phyloP scores from a whole-genome alignment of 1,284 basidiomycete species.

The Cryptococcus sp. region DNA sequence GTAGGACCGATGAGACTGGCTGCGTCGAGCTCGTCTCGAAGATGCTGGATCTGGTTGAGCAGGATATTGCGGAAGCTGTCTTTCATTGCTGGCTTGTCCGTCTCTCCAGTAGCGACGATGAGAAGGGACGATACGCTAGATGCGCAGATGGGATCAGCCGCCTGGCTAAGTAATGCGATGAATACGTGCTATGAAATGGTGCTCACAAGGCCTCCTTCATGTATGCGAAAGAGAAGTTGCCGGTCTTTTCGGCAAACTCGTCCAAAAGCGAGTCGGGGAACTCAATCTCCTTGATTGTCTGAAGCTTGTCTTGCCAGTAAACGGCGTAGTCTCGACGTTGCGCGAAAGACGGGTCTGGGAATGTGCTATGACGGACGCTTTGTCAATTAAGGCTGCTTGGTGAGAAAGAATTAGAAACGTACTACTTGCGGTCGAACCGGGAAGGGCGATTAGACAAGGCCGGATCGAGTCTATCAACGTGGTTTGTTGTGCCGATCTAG shows the following conservation, averaged over 20 bases:
- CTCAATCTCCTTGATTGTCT: conserved; percentile 61
- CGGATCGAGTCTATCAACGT: conserved; percentile 74
- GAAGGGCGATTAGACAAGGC: conserved; percentile 73
- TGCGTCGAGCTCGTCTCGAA: conserved; percentile 47
- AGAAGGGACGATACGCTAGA: conserved; percentile 40
- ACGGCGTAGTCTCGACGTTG: conserved; percentile 67
- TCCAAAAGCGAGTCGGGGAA: conserved; percentile 67
- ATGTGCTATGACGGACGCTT: conserved; percentile 40
- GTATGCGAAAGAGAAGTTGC: conserved; percentile 75
- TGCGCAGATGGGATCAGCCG: neutral
- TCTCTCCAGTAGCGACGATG: conserved; percentile 24
- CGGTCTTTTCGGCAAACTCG: conserved; percentile 63
- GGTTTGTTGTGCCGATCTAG: conserved; percentile 74
- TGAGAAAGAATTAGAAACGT: conserved; percentile 41
- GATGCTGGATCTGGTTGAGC: conserved; percentile 62
- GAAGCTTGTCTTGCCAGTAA: conserved; percentile 76
- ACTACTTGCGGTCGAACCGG: conserved; percentile 83
- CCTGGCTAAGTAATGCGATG: too few relatives aligned
- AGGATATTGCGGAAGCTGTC: conserved; percentile 60
- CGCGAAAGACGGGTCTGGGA: conserved; percentile 62
- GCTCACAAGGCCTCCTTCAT: conserved; percentile 80
- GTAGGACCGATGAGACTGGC: too few relatives aligned
- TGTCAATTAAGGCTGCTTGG: neutral
- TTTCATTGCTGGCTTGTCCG: conserved; percentile 21
- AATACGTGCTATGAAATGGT: neutral